Evolutionary conservation across 176 grass and related monocot species (phyloP), one percentile per base, ranked within the genome.

Genomic region (Neostapfia colusana): DNA sequence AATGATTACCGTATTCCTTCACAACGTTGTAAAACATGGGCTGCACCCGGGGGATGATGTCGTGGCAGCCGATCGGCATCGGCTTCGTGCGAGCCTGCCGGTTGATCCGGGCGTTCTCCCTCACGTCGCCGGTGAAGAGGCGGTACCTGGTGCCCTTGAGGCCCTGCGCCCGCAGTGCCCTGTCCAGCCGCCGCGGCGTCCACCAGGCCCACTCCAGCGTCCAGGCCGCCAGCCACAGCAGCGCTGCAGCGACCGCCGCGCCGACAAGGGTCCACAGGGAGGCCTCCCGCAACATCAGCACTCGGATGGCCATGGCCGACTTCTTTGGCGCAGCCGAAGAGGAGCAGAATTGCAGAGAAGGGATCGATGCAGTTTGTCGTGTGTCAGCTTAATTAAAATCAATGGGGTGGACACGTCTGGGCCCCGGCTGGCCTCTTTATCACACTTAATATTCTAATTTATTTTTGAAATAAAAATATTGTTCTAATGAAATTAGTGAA

Each of bases 171-270:
- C 74, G 74, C 6, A 86, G 74, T n/a, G 56, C 51, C 11, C 36
- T 43, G 2, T 72, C 88, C 54, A 90, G 80, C 56, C 75, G 84
- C 70, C 75, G 65, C 45, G 84, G 88, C 75, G 79, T 90, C 79
- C 80, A 75, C 88, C 80, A 90, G 2, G 61, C 62, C 88, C 88
- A 90, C 45, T 83, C 69, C 59, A 84, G 18, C 54, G 37, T 78
- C 76, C 31, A 73, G 9, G 11, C 39, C 37, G 38, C 67, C n/a
- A 76, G 74, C 88, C 83, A 75, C 37, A 86, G 60, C 53, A 86
- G 49, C 45, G 66, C 44, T 49, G 48, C 70, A 40, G 67, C 70
- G 28, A 77, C 45, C 31, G 31, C 79, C 16, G 36, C 79, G 28
- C 69, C 56, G 40, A 62, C 38, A 50, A 90, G 76, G 23, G 51